phyloP scores from a whole-genome alignment of 306 rosid species.

The Rosa persica region DNA sequence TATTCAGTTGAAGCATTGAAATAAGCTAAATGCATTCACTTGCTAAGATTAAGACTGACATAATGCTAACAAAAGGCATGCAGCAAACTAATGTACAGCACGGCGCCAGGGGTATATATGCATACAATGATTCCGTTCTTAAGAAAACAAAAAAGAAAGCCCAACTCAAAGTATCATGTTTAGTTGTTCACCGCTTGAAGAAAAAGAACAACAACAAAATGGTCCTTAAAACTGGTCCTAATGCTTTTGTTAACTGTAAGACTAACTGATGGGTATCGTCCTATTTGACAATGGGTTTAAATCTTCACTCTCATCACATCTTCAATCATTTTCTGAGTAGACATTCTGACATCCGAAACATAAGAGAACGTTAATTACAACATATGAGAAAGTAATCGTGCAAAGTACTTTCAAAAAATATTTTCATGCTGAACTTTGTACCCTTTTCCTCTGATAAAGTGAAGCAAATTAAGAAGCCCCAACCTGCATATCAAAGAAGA shows the following conservation, averaged over 20 bases:
- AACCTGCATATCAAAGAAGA: constrained; percentile 60
- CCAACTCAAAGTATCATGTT: too few species aligned
- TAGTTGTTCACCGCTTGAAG: too few species aligned
- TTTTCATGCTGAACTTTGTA: constrained; percentile 25
- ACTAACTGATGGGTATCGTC: constrained; percentile 65
- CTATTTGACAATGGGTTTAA: constrained; percentile 53
- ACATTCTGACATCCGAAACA: constrained; percentile 50
- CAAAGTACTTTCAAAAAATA: constrained; percentile 10
- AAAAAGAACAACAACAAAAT: too few species aligned
- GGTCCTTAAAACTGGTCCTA: too few species aligned
- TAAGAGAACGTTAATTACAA: constrained; percentile 13
- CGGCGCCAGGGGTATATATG: too few species aligned
- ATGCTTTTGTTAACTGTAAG: constrained; percentile 15
- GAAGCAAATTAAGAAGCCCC: constrained; percentile 64
- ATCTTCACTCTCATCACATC: constrained; percentile 71
- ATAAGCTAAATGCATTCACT: too few species aligned
- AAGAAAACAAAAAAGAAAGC: too few species aligned
- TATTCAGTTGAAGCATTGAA: too few species aligned
- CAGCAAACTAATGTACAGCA: too few species aligned
- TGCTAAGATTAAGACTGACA: too few species aligned
- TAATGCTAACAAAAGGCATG: too few species aligned
- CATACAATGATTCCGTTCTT: too few species aligned
- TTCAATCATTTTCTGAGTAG: constrained; percentile 66
- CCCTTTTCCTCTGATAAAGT: constrained; percentile 81
- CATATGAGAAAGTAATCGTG: constrained; percentile 22